A percentile compares a stretch with the other conserved stretches of the same genome.
Conservation (phyloP, 768 basidiomycete genomes). For the Coprinopsis marcescibilis region DNA sequence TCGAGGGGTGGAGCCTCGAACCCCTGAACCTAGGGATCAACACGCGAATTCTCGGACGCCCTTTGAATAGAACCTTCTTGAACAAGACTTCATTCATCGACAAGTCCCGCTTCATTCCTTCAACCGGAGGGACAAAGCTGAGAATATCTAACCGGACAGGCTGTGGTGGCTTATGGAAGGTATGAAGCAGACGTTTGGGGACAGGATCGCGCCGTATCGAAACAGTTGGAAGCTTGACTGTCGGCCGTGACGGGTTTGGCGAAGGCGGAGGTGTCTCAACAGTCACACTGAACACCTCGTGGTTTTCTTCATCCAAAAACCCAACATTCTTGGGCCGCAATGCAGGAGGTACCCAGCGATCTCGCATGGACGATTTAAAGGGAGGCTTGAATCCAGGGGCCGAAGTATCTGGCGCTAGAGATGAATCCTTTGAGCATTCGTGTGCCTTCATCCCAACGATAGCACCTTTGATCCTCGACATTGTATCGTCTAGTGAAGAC, state of each 20-base stretch:
- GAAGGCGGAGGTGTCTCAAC: constrained; percentile 42
- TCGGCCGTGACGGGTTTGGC: constrained; percentile 49
- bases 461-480: constrained; percentile 83
- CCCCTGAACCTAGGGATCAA: constrained; percentile 33
- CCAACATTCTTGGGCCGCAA: constrained; percentile 30
- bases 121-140: constrained; percentile 67
- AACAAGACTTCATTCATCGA: constrained; percentile 65
- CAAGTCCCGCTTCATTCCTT: constrained; percentile 58
- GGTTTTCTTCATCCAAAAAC: constrained; percentile 30
- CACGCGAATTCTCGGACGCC: constrained; percentile 36
- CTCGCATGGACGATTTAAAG: constrained; percentile 23
- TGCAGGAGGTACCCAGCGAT: constrained; percentile 57
- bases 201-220: constrained; percentile 39
- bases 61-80: constrained; percentile 33
- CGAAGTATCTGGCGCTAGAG: constrained; percentile 20
- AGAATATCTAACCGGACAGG: constrained; percentile 57
- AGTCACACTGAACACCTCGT: constrained; percentile 43
- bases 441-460: constrained; percentile 59
- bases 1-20: constrained; percentile 22
- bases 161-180: constrained; percentile 32
- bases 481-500: constrained; percentile 74
- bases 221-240: constrained; percentile 11
- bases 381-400: constrained; percentile 17
- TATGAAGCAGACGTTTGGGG: constrained; percentile 40
- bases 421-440: constrained; percentile 28